Percentiles rank a stretch among this genome's conserved stretches.
phyloP scores from a whole-genome alignment of 495 filamentous ascomycete genomes.

The Xylaria palmicola region DNA sequence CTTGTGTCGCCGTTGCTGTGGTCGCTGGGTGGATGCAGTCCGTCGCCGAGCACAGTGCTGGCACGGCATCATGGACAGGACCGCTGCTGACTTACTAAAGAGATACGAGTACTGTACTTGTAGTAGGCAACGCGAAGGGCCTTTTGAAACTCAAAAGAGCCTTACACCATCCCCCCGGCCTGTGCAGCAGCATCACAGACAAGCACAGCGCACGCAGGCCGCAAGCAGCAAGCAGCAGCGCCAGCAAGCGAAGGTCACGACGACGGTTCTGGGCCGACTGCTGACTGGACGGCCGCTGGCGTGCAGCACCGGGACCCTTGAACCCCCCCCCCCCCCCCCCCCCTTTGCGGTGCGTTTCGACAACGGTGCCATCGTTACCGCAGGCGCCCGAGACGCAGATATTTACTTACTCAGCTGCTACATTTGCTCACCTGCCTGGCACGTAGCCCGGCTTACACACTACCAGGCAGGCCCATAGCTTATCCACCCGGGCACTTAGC shows the following conservation, averaged over 20 bases:
- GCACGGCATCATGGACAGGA: not conserved
- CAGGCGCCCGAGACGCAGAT: conserved; percentile 13
- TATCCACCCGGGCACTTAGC: conserved; percentile 16
- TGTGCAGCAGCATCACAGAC: not conserved
- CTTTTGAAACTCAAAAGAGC: not conserved
- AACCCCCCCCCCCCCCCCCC: too few species aligned
- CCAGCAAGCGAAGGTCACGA: not conserved
- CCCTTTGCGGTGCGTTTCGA: too few species aligned
- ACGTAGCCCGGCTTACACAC: not conserved
- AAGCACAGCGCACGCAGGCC: not conserved
- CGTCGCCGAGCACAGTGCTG: conserved; percentile 1
- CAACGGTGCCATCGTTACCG: conserved; percentile 4
- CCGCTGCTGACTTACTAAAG: not conserved
- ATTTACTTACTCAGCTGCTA: conserved; percentile 18
- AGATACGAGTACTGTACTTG: too few species aligned
- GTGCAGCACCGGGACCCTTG: conserved; percentile 1
- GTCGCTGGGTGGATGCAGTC: not conserved
- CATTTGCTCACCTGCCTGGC: conserved; percentile 19
- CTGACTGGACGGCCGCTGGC: not conserved
- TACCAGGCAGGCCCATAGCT: not conserved
- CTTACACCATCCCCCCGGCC: not conserved
- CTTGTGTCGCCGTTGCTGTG: not conserved
- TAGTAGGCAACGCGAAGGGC: not conserved
- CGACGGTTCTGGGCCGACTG: not conserved
- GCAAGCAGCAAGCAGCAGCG: not conserved